Evolutionary conservation across 768 basidiomycete species (phyloP), one percentile per base, ranked within the genome.

Genomic region (Termitomyces sp.): DNA sequence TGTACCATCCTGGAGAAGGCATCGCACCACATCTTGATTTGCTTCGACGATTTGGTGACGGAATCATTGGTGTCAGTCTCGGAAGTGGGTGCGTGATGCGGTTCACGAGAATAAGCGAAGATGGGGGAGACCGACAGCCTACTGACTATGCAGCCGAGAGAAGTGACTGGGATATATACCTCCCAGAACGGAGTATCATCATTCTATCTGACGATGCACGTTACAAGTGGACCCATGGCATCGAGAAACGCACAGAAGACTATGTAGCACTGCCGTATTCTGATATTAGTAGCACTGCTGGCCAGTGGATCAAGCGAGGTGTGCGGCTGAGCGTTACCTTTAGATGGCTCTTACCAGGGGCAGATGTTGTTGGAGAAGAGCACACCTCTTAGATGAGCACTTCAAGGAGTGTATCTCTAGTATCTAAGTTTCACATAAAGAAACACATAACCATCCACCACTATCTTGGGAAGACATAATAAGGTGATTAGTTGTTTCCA

Each of bases 11-110:
- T 0, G 95, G 95, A 7, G 84, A 93, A 66, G 95, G 95, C 11
- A 98, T 98, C 60, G 74, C 84, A 0, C 80, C 91, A 0, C 95
- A 98, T 62, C 80, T 98, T 42, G 95, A 98, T 65, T 76, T 98
- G 22, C 78, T 91, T 3, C 72, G 77, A 26, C 82, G 95, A 14
- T 98, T 88, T 64, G 92, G 82, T 7, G 91, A 96, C 65, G 93
- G 91, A 1, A 95, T 98, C 51, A 75, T 98, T 22, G 92, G 92
- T 9, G 81, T 96, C 51, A 94, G 90, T 61, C 74, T 98, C 26
- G 80, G 83, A 11, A 85, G 87, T 26, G 85, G 88, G 12, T 90
- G 85, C 48, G 87, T 83, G 14, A 95, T 96, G 92, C 77, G 77
- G 24, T 93, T 95, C 62, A 72, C 77, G n/a, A 65, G 64, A 55